A percentile compares a stretch with the other conserved stretches of the same genome.
Evolutionary conservation across 2,329 filamentous ascomycete species (phyloP).

Genomic region (Epichloe elymi): DNA sequence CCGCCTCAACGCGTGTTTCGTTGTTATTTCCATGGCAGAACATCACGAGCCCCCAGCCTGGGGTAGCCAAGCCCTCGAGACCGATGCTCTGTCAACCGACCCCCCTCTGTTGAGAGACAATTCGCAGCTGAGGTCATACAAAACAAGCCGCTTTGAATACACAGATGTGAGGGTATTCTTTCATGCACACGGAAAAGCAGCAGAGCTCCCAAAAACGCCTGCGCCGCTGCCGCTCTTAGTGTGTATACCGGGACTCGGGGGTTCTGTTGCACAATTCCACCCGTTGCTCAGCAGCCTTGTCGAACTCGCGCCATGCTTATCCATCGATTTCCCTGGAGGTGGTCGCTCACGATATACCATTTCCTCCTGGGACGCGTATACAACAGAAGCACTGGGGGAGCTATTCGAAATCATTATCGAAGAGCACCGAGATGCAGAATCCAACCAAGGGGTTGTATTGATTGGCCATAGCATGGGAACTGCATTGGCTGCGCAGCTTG

Average conservation of each 20-base stretch:
- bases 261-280: constrained; percentile 78
- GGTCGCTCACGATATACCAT: constrained; percentile 67
- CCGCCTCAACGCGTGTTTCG: neutral
- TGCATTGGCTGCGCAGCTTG: constrained; percentile 59
- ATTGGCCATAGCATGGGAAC: constrained; percentile 88
- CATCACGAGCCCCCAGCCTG: neutral
- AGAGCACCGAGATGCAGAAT: constrained; percentile 51
- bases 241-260: constrained; percentile 88
- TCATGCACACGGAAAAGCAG: constrained; percentile 67
- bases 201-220: constrained; percentile 49
- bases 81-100: constrained; percentile 48
- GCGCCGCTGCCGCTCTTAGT: constrained; percentile 71
- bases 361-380: constrained; percentile 64
- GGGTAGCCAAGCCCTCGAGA: constrained; percentile 5
- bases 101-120: constrained; percentile 65
- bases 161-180: constrained; percentile 71
- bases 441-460: constrained; percentile 59
- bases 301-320: constrained; percentile 67
- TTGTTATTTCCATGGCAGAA: neutral
- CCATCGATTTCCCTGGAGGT: constrained; percentile 83
- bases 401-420: constrained; percentile 65
- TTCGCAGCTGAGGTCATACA: constrained; percentile 58
- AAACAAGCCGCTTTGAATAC: constrained; percentile 59
- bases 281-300: constrained; percentile 68
- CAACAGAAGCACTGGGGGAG: constrained; percentile 58